A percentile compares a stretch with the other conserved stretches of the same genome.
These are phyloP conservation scores for Wickerhamiella shivajii DNA, from an alignment of 805 yeast species.

Conservation along the genomic window DNA sequence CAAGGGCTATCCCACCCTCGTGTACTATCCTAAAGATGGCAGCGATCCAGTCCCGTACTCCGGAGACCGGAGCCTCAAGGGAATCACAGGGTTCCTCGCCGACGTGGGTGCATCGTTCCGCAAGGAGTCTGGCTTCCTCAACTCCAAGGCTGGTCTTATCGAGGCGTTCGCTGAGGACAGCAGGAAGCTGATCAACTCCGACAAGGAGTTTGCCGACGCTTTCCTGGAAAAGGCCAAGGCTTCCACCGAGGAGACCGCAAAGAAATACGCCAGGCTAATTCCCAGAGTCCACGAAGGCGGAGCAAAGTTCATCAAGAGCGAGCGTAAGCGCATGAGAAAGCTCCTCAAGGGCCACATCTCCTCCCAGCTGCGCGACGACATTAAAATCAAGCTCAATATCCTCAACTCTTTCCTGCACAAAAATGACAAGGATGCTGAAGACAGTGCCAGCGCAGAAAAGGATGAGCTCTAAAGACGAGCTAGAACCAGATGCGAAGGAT, in stretches of 20 bases:
- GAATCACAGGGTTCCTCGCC: constrained; percentile 37
- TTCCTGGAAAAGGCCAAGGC: constrained; percentile 22
- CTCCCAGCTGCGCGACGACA: constrained; percentile 34
- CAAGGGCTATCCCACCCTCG: constrained; percentile 39
- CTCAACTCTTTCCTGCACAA: constrained; percentile 23
- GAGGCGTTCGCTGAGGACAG: constrained; percentile 24
- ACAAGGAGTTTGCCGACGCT: constrained; percentile 22
- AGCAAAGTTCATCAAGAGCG: constrained; percentile 30
- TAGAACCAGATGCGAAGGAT: constrained; percentile 1
- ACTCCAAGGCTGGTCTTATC: constrained; percentile 29
- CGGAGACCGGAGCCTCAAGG: constrained; percentile 34
- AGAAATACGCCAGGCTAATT: constrained; percentile 20
- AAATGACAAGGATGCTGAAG: constrained; percentile 6
- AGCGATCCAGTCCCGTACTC: constrained; percentile 37
- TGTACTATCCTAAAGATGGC: constrained; percentile 33
- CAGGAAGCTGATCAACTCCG: constrained; percentile 16
- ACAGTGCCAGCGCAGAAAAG: no score
- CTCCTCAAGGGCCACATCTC: constrained; percentile 29
- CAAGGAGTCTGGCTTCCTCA: constrained; percentile 29
- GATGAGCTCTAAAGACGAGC: constrained; percentile 18
- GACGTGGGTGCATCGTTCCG: constrained; percentile 29
- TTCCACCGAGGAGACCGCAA: constrained; percentile 12
- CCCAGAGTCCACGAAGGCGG: constrained; percentile 20
- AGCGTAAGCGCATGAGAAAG: constrained; percentile 32
- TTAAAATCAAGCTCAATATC: constrained; percentile 38